These are phyloP conservation scores for Limonium bicolor DNA, from an alignment of 148 eudicot species.

Conservation along the genomic window DNA sequence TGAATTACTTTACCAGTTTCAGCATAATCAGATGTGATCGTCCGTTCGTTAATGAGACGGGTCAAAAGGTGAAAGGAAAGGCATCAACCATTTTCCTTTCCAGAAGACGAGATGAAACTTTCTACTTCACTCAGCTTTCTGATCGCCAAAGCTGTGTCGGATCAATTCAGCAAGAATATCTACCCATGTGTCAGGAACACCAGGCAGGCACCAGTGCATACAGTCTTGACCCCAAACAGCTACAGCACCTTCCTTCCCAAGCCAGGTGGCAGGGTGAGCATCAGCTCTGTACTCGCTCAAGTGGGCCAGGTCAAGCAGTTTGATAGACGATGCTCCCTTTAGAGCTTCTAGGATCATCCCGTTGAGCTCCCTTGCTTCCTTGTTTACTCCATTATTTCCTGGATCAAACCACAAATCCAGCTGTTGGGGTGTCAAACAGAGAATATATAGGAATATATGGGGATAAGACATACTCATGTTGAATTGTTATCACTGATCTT, in stretches of 20 bases:
- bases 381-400: slow-evolving; percentile 76
- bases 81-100: too few species aligned
- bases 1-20: too few species aligned
- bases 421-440: slow-evolving; percentile 28
- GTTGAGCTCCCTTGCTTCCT: slow-evolving; percentile 73
- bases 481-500: too few species aligned
- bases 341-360: slow-evolving; percentile 38
- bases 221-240: slow-evolving; percentile 97
- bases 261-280: slow-evolving; percentile 94
- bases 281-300: slow-evolving; percentile 89
- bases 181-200: slow-evolving; percentile 93
- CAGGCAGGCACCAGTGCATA: slow-evolving; percentile 98
- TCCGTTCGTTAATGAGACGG: too few species aligned
- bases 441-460: too few species aligned
- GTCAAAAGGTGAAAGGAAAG: too few species aligned
- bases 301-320: slow-evolving; percentile 53
- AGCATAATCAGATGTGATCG: too few species aligned
- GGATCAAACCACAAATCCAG: slow-evolving; percentile 96
- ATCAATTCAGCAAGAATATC: slow-evolving; percentile 61
- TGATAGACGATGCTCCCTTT: slow-evolving; percentile 43
- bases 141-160: slow-evolving; percentile 7
- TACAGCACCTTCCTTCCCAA: slow-evolving; percentile 88
- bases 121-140: too few species aligned
- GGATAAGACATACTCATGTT: too few species aligned
- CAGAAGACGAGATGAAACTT: too few species aligned